Evolutionary conservation across 768 basidiomycete genomes (phyloP).

Genomic region (Collybia mongolica): DNA sequence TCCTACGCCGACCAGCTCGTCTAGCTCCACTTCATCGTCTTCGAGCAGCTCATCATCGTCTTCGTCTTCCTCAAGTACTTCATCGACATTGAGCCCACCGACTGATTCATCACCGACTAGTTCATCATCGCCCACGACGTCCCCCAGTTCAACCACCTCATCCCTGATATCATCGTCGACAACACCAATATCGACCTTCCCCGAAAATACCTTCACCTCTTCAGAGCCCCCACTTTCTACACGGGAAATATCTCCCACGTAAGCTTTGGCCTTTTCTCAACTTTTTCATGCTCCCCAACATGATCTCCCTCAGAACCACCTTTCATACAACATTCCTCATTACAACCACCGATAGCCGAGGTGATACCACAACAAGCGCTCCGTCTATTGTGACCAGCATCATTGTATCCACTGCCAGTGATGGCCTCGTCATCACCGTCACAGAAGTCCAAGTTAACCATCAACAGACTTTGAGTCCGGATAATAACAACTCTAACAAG

Average conservation of each 20-base stretch:
- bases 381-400: constrained; percentile 59
- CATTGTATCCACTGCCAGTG: constrained; percentile 49
- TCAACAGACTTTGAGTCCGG: constrained; percentile 57
- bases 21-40: constrained; percentile 15
- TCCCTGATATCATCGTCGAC: constrained; percentile 4
- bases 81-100: constrained; percentile 9
- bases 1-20: constrained; percentile 19
- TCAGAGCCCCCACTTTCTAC: constrained; percentile 6
- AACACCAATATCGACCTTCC: constrained; percentile 14
- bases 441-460: constrained; percentile 62
- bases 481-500: constrained; percentile 35
- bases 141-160: constrained; percentile 11
- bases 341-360: constrained; percentile 58
- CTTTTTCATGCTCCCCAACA: constrained; percentile 7
- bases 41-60: constrained; percentile 20
- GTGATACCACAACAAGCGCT: constrained; percentile 44
- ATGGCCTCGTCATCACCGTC: constrained; percentile 55
- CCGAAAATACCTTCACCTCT: constrained; percentile 14
- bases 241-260: constrained; percentile 13
- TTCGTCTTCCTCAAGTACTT: constrained; percentile 7
- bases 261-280: constrained; percentile 13
- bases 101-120: constrained; percentile 3
- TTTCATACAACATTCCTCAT: constrained; percentile 52
- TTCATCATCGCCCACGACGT: constrained; percentile 12
- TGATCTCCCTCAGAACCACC: constrained; percentile 42